Evolutionary conservation across 192 early-diverging fungal genomes (phyloP), one percentile per base, ranked within the genome.

Genomic region (Kappamyces sp.): DNA sequence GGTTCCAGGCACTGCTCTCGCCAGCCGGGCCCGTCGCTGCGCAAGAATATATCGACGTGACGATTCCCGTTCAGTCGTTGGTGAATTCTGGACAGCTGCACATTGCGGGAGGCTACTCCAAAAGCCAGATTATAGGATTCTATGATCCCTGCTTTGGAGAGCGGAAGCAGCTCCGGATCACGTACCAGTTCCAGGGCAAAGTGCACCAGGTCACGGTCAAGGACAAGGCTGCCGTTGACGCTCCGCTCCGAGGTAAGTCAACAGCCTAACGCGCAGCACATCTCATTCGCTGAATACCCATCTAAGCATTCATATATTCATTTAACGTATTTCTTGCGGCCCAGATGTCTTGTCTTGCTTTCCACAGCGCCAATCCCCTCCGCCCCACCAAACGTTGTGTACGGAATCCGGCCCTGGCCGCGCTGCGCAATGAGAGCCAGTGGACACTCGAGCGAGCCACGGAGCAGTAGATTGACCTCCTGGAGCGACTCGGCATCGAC

Each of bases 101-200:
- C 13, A 87, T 99, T 60, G 86, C 87, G 5, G 88, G 84, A 10
- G 86, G 89, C 37, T 82, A 84, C 62, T 88, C 91, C 64, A 96
- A 96, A 84, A 75, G 83, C 31, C 86, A 88, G 60, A 75, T 98
- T 60, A 75, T 91, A 37, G 95, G 95, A 2, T 98, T 98, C 69
- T 96, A 90, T 61, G 93, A 98, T 69, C 93, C 95, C 32, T 92
- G 91, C 63, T 82, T 95, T 55, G 93, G 92, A 39, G 86, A 86
- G 54, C 63, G 67, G 13, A 98, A 98, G 69, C 76, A 82, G 53
- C 74, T 98, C 52, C 82, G 77, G 55, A 85, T 98, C 53, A 85
- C 77, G 48, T 98, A 98, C 62, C 71, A 72, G 59, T 98, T 94
- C 74, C 75, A 83, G 55, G 83, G 85, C 55, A 76, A 77, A 53